Percentiles rank a stretch among this genome's conserved stretches.
phyloP scores from a whole-genome alignment of 768 basidiomycete genomes.

The Leucosporidium yakuticum region DNA sequence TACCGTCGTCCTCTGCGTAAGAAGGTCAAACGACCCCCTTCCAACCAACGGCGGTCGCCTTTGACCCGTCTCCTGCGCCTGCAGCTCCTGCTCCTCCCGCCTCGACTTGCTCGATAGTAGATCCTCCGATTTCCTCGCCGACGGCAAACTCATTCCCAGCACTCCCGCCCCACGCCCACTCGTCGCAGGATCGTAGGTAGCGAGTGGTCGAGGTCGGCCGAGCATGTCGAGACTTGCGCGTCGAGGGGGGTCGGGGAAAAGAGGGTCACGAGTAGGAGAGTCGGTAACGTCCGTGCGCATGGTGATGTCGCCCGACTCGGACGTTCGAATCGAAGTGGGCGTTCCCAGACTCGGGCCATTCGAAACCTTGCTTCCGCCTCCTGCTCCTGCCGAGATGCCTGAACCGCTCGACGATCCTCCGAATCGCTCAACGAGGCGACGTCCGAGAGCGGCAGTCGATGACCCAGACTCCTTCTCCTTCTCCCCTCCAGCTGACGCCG shows the following conservation, averaged over 20 bases:
- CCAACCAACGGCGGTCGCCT: background rate
- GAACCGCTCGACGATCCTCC: slow-evolving; percentile 1
- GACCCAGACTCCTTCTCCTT: no score
- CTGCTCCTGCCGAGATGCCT: background rate
- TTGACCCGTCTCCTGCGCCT: background rate
- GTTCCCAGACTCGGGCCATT: no score
- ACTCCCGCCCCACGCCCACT: background rate
- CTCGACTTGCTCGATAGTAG: slow-evolving; percentile 9
- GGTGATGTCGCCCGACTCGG: no score
- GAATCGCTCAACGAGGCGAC: slow-evolving; percentile 23
- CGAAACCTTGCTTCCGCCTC: no score
- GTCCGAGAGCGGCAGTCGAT: slow-evolving; percentile 6
- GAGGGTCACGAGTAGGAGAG: no score
- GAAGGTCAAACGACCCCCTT: slow-evolving; percentile 17
- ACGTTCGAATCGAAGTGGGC: no score
- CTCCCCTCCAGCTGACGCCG: no score
- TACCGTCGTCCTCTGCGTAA: slow-evolving; percentile 9
- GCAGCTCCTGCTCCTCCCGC: slow-evolving; percentile 6
- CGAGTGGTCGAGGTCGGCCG: background rate
- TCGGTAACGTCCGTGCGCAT: no score
- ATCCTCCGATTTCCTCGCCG: slow-evolving; percentile 24
- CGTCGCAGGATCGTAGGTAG: background rate
- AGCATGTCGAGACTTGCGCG: background rate
- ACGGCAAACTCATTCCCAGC: slow-evolving; percentile 22
- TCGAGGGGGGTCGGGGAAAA: no score